Percentiles rank a stretch among this genome's conserved stretches.
Conservation (phyloP, 179 eudicot genomes). For the Silene vulgaris region DNA sequence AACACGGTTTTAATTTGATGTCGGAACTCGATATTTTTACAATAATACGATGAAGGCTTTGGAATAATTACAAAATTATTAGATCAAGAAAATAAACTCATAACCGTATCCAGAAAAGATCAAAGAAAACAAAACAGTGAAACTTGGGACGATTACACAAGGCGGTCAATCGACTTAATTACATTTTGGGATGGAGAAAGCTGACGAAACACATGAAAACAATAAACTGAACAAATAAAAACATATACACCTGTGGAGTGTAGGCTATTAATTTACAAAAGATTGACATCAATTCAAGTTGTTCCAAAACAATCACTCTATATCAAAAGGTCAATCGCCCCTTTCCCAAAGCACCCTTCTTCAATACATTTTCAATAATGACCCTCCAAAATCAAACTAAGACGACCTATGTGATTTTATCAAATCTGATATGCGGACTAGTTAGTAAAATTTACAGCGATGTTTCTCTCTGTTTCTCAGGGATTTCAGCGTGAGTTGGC, state of each 20-base stretch:
- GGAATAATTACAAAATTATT: no score
- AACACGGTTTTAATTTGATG: no score
- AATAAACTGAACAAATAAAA: slow-evolving; percentile 24
- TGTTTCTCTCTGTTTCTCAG: slow-evolving; percentile 31
- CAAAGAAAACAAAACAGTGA: not conserved
- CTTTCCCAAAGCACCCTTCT: slow-evolving; percentile 13
- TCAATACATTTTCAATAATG: slow-evolving; percentile 19
- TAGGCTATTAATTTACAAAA: slow-evolving; percentile 31
- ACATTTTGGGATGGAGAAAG: slow-evolving; percentile 25
- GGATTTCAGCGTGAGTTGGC: slow-evolving; percentile 53
- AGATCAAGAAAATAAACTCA: no score
- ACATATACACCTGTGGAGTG: slow-evolving; percentile 21
- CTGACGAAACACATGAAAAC: slow-evolving; percentile 21
- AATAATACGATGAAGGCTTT: no score
- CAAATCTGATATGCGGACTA: slow-evolving; percentile 18
- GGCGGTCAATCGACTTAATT: slow-evolving; percentile 31
- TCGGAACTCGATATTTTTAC: no score
- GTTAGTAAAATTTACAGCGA: slow-evolving; percentile 35
- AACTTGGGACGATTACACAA: slow-evolving; percentile 13
- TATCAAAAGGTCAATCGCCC: slow-evolving; percentile 23
- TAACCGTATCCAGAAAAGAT: not conserved
- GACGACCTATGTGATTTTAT: slow-evolving; percentile 23
- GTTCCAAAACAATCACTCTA: slow-evolving; percentile 28
- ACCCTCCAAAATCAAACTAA: slow-evolving; percentile 24
- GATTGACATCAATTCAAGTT: slow-evolving; percentile 27